Conservation (phyloP, 805 yeast species). For the Cyberlindnera euphorbiiphila region DNA sequence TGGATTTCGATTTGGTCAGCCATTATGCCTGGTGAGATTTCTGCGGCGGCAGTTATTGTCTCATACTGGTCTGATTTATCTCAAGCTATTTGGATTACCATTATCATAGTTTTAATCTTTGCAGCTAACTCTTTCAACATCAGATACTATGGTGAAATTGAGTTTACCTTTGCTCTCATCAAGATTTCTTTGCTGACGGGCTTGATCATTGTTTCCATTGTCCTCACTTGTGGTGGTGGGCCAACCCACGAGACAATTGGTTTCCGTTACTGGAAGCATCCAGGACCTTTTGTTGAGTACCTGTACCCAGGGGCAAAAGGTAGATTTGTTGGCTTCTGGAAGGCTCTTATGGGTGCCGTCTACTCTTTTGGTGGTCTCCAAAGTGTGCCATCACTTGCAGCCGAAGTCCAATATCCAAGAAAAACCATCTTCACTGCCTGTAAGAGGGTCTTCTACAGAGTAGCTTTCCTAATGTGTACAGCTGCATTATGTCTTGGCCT, state of each 20-base stretch:
- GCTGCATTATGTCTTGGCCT: conserved; percentile 33
- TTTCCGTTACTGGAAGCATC: conserved; percentile 34
- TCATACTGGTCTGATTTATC: conserved; percentile 42
- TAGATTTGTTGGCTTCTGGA: conserved; percentile 56
- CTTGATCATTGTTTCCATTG: conserved; percentile 48
- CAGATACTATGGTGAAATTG: conserved; percentile 44
- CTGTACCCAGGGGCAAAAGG: conserved; percentile 41
- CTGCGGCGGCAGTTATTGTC: conserved; percentile 43
- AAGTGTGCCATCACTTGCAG: conserved; percentile 50
- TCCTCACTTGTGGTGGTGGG: conserved; percentile 61
- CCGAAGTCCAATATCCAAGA: conserved; percentile 56
- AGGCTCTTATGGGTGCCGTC: conserved; percentile 54
- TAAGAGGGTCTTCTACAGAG: conserved; percentile 33
- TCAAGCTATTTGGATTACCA: conserved; percentile 43
- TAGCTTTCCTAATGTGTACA: conserved; percentile 29
- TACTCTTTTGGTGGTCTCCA: conserved; percentile 59
- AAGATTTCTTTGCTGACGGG: conserved; percentile 62
- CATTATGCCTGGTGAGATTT: conserved; percentile 41
- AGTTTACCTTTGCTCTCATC: conserved; percentile 54
- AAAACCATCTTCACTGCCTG: conserved; percentile 58
- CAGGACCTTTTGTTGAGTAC: conserved; percentile 31
- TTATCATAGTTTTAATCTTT: conserved; percentile 36
- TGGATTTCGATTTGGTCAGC: conserved; percentile 39
- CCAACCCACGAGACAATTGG: conserved; percentile 39
- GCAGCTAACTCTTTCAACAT: conserved; percentile 35